Evolutionary conservation across 805 yeast genomes (phyloP), one percentile per base, ranked within the genome.

Genomic region (Wickerhamomyces chambardii): DNA sequence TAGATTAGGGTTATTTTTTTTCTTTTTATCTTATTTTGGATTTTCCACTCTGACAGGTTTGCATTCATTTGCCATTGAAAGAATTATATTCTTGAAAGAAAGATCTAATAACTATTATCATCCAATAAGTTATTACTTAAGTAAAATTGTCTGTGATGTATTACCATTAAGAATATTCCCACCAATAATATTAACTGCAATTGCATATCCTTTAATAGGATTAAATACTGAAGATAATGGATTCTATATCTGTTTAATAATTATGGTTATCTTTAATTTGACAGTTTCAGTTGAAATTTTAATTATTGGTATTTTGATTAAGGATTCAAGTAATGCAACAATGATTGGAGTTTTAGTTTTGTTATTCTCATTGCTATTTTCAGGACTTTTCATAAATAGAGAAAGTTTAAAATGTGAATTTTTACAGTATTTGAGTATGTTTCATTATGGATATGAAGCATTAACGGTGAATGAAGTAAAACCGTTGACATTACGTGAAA

Each of bases 371-470:
- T 63, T 92, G 40, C 63, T 92, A 36, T 92, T 92, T 66, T 95
- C 97, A 2, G 98, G 98, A 0, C 65, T 92, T 40, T 92, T 92
- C 54, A 76, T 92, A 50, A 90, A 90, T 55, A 85, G 87, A 36
- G 86, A 84, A 33, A 57, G 60, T 24, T 56, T 63, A 28, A 75
- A 68, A 40, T 73, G 87, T 38, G 73, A 73, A 36, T 79, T 84
- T 73, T 64, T 89, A 44, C 87, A 87, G 58, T 83, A 82, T 63
- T 56, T 89, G 17, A 87, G 97, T 1, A 75, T 90, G 36, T 92
- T 90, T 69, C 97, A 92, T 57, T 92, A 87, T 52, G 97, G 95
- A 0, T 92, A 90, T 55, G 98, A 92, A 55, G 85, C 97, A 0
- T 64, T 92, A 44, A 70, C 87, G 4, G 89, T 92, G 36, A 92